phyloP scores from a whole-genome alignment of 352 stramenopile species.

The Globisporangium spinosum region DNA sequence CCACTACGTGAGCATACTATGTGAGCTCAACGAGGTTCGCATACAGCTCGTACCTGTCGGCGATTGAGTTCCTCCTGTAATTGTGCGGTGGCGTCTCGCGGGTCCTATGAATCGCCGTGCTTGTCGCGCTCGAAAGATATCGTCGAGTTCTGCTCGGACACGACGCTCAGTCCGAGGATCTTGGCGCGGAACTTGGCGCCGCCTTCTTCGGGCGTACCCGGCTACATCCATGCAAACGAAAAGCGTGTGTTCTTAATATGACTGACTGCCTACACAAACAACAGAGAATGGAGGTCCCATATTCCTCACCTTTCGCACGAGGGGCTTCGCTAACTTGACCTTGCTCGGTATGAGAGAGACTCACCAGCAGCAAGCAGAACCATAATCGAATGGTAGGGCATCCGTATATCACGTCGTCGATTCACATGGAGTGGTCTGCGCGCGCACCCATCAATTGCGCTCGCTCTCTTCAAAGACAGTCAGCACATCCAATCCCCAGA shows the following conservation, averaged over 20 bases:
- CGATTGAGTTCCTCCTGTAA: slow-evolving; percentile 59
- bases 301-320: slow-evolving; percentile 9
- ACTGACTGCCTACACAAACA: no score
- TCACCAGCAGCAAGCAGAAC: background rate
- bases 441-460: background rate
- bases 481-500: background rate
- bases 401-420: background rate
- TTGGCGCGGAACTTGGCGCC: slow-evolving; percentile 50
- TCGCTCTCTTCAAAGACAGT: background rate
- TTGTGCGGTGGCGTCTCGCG: slow-evolving; percentile 49
- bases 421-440: background rate
- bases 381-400: background rate
- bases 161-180: slow-evolving; percentile 41
- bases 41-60: slow-evolving; percentile 33
- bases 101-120: slow-evolving; percentile 26
- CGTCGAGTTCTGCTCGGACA: slow-evolving; percentile 40
- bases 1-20: background rate
- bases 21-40: background rate
- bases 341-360: slow-evolving; percentile 14
- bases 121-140: slow-evolving; percentile 27
- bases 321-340: slow-evolving; percentile 13
- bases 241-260: no score
- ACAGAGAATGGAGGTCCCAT: no score
- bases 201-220: slow-evolving; percentile 34
- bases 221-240: slow-evolving; percentile 10